Evolutionary conservation across 2,329 filamentous ascomycete species (phyloP), one percentile per base, ranked within the genome.

Genomic region (Penicillium sp.): DNA sequence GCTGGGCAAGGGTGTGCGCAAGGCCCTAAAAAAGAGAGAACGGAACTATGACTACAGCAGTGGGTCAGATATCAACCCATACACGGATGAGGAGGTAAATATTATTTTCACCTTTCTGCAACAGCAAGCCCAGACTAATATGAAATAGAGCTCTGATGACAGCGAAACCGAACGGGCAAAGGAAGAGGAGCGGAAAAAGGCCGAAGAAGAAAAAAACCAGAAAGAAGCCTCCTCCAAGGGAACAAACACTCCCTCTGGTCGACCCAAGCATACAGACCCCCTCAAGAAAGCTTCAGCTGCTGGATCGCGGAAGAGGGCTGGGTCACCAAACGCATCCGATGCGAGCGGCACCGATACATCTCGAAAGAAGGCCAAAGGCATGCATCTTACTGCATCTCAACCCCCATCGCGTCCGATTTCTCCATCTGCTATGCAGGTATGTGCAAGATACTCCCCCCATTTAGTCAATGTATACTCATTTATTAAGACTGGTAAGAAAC

Each of bases 321-420:
- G 91, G 16, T 96, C 91, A 14, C 91, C 92, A 3, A 88, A 92
- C 60, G 81, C 89, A 30, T 97, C 91, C 2, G 93, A 97, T 70
- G 91, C 91, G 9, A 96, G 91, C 70, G 93, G 91, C 49, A 95
- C 92, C 63, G 93, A 97, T 70, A 93, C 90, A 0, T 84, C 86
- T 23, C 87, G 88, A 61, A 91, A 94, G 75, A 90, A 90, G 77
- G 84, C 82, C 70, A 84, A 88, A 68, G 89, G 87, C 76, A 88
- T 88, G 69, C 81, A 84, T 58, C 59, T 61, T 44, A 55, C 65
- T 19, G 60, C 64, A 13, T 61, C 69, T 27, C 70, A 73, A 54
- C 69, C 73, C 18, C 64, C 57, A 9, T 76, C 71, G 85, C 89
- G 74, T 82, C 92, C 60, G 80, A 81, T 58, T 74, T 81, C 68